Evolutionary conservation across 169 alveolate genomes (phyloP).

Genomic region (Eimeria falciformis): DNA sequence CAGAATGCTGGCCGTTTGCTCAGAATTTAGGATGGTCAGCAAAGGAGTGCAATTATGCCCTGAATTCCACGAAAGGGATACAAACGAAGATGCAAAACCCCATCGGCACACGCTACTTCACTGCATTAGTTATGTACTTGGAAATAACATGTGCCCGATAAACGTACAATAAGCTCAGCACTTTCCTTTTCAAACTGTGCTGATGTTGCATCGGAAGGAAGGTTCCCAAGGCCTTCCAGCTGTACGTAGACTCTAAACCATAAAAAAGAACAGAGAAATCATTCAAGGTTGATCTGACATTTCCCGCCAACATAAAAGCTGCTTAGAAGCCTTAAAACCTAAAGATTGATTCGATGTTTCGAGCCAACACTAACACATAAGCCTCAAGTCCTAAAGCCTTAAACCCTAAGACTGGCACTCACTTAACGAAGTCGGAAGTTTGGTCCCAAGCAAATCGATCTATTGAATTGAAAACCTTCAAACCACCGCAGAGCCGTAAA

Average conservation of each 20-base stretch:
- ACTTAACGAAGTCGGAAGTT: slow-evolving; percentile 43
- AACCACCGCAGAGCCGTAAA: neutral
- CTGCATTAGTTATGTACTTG: too few species aligned
- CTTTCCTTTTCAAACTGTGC: slow-evolving; percentile 44
- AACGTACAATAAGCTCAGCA: slow-evolving; percentile 54
- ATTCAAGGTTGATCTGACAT: too few species aligned
- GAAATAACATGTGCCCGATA: neutral
- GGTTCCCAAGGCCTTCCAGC: slow-evolving; percentile 46
- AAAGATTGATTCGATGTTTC: too few species aligned
- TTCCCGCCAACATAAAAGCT: neutral
- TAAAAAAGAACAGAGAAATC: neutral
- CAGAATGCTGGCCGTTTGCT: too few species aligned
- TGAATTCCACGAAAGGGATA: too few species aligned
- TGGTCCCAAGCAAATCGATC: slow-evolving; percentile 68
- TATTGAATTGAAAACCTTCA: slow-evolving; percentile 50
- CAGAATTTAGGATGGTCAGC: too few species aligned
- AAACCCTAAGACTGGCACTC: neutral
- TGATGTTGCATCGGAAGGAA: slow-evolving; percentile 26
- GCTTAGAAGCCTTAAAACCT: neutral
- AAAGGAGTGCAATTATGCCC: too few species aligned
- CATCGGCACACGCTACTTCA: too few species aligned
- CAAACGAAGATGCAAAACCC: too few species aligned
- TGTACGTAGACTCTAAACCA: slow-evolving; percentile 44
- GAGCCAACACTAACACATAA: too few species aligned
- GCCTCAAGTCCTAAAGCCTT: neutral